A percentile compares a stretch with the other conserved stretches of the same genome.
phyloP scores from a whole-genome alignment of 2,329 filamentous ascomycete species.

The Aspergillus proliferans region DNA sequence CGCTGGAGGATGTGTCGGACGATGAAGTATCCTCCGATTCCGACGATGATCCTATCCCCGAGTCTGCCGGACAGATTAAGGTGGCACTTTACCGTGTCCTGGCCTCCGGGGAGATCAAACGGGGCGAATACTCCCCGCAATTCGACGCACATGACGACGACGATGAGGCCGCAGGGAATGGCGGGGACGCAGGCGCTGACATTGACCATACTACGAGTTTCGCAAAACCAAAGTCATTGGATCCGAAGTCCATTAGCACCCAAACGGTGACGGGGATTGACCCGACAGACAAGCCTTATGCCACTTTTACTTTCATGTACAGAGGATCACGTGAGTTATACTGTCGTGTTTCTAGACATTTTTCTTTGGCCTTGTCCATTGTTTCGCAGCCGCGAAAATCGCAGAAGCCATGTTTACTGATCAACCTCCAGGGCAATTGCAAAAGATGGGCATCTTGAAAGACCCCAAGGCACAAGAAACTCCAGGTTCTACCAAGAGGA shows the following conservation, averaged over 20 bases:
- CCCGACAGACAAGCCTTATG: slow-evolving; percentile 90
- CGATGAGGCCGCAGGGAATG: slow-evolving; percentile 55
- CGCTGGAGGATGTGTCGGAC: slow-evolving; percentile 66
- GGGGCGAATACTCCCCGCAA: slow-evolving; percentile 94
- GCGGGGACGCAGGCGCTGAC: slow-evolving; percentile 64
- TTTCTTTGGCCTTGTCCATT: background rate
- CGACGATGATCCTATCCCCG: slow-evolving; percentile 78
- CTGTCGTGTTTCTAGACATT: background rate
- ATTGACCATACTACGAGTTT: slow-evolving; percentile 97
- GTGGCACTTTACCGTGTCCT: slow-evolving; percentile 93
- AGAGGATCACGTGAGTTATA: slow-evolving; percentile 75
- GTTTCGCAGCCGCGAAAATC: background rate
- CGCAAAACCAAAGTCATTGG: slow-evolving; percentile 89
- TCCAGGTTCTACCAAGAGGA: slow-evolving; percentile 62
- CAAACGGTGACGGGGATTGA: slow-evolving; percentile 99
- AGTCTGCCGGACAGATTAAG: slow-evolving; percentile 96
- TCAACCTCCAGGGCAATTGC: slow-evolving; percentile 65
- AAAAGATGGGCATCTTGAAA: slow-evolving; percentile 88
- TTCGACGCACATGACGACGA: slow-evolving; percentile 96
- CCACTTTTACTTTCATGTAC: slow-evolving; percentile 96
- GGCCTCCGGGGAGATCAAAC: slow-evolving; percentile 93
- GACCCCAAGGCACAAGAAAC: slow-evolving; percentile 58
- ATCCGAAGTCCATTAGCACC: slow-evolving; percentile 95
- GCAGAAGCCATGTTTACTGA: background rate
- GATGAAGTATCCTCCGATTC: slow-evolving; percentile 66